A percentile compares a stretch with the other conserved stretches of the same genome.
These are phyloP conservation scores for Hyphopichia pseudoburtonii DNA, from an alignment of 1,139 yeast species.

Conservation along the genomic window DNA sequence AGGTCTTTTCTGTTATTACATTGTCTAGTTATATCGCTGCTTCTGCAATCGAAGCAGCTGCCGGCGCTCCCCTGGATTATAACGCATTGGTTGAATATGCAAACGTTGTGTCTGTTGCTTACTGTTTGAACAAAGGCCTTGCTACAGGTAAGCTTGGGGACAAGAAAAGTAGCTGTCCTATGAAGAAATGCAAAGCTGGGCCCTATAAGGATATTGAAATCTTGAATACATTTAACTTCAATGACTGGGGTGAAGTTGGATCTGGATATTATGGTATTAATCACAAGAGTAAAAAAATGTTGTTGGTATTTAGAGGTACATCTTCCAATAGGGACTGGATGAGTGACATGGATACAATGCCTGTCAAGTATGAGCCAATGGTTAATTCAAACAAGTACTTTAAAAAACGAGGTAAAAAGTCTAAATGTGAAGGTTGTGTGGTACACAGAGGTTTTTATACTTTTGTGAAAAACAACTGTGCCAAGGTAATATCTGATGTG, in stretches of 20 bases:
- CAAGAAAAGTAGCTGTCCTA: constrained; percentile 19
- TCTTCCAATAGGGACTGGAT: constrained; percentile 57
- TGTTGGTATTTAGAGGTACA: constrained; percentile 57
- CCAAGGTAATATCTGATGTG: constrained; percentile 31
- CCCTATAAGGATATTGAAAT: constrained; percentile 27
- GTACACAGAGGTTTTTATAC: constrained; percentile 62
- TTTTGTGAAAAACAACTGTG: constrained; percentile 40
- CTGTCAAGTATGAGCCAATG: constrained; percentile 39
- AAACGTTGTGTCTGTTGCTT: constrained; percentile 35
- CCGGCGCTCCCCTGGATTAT: constrained; percentile 20
- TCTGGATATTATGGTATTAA: constrained; percentile 53
- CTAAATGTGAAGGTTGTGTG: constrained; percentile 45
- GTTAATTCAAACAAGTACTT: constrained; percentile 10
- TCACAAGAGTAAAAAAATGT: constrained; percentile 28
- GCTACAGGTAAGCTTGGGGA: constrained; percentile 22
- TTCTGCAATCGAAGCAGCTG: too few species aligned
- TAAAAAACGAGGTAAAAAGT: constrained; percentile 1
- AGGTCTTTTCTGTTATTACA: too few species aligned
- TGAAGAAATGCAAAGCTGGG: constrained; percentile 19
- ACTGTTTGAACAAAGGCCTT: constrained; percentile 37
- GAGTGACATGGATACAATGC: constrained; percentile 48
- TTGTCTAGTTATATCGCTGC: too few species aligned
- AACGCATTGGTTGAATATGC: constrained; percentile 32
- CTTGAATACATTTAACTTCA: constrained; percentile 37
- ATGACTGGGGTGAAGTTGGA: constrained; percentile 47